A percentile compares a stretch with the other conserved stretches of the same genome.
Evolutionary conservation across 768 basidiomycete genomes (phyloP).

Genomic region (Amanita pallidorosea): DNA sequence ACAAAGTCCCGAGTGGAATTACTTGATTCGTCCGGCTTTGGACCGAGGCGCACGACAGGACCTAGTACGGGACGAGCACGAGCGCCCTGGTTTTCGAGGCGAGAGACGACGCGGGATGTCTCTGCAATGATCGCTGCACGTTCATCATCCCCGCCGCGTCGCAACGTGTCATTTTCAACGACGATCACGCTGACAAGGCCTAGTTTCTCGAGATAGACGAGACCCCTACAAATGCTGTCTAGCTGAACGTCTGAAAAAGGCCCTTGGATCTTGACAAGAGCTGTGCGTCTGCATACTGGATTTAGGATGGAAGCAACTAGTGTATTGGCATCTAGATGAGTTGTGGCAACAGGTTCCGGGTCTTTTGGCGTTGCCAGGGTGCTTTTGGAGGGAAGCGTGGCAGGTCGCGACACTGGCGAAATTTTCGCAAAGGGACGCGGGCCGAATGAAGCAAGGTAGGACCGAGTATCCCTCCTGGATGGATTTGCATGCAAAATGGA

Average conservation of each 20-base stretch:
- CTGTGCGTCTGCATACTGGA: constrained; percentile 76
- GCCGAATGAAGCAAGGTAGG: constrained; percentile 88
- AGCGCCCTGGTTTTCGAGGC: constrained; percentile 79
- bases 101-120: constrained; percentile 73
- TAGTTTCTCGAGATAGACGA: constrained; percentile 93
- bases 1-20: constrained; percentile 19
- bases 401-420: constrained; percentile 13
- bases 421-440: constrained; percentile 37
- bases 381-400: constrained; percentile 10
- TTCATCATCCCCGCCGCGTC: constrained; percentile 59
- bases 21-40: constrained; percentile 44
- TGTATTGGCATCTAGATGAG: constrained; percentile 34
- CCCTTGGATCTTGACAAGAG: constrained; percentile 93
- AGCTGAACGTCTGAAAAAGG: constrained; percentile 91
- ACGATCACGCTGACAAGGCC: constrained; percentile 94
- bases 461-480: constrained; percentile 80
- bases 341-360: constrained; percentile 22
- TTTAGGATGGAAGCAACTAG: constrained; percentile 71
- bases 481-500: constrained; percentile 91
- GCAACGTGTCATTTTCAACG: constrained; percentile 77
- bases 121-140: constrained; percentile 62
- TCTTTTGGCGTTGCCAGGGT: constrained; percentile 19
- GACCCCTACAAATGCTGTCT: constrained; percentile 85
- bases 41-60: constrained; percentile 75
- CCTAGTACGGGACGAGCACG: constrained; percentile 83